Base-by-base conservation (phyloP, 768 basidiomycete species). In the Hypsizygus marmoreus region DNA sequence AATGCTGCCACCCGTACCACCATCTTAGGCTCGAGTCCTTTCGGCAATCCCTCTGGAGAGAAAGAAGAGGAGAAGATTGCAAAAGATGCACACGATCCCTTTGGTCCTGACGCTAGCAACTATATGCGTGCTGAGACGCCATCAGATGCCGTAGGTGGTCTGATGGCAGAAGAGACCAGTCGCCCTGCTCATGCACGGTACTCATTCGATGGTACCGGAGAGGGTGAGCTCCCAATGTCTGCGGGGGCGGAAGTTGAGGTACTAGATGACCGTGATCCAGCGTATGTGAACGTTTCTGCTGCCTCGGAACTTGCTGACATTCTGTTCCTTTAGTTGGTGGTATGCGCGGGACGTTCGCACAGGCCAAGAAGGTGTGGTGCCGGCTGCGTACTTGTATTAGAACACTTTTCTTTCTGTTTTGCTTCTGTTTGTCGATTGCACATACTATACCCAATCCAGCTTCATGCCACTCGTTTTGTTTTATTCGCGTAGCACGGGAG, bases 341-440 rank as follows among this genome's bases (percentile, higher is more conserved):
- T 95, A 89, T 59, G 90, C 86, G 40, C 80, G 91, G 24, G 90
- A 95, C 64, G 70, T 80, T 16, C 78, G 79, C 40, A 84, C 86
- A 36, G 89, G 92, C 7, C 79, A 74, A 38, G 91, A 95, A 68
- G 94, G 94, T 10, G 88, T 95, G 24, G 89, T 97, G 39, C 94
- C 94, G 7, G 88, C 91, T 31, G 83, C 91, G 46, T 97, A 95
- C 76, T 74, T 91, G 70, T 91, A 90, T 71, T 92, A 76, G 80
- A 65, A 61, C 61, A 52, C 60, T 61, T n/a, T n/a, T 51, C 61
- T 62, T 56, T 65, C 59, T 50, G 53, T 63, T 57, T 63, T 66
- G 66, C 69, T 66, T 67, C 63, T 69, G 63, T 61, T 63, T 65
- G 63, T 57, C 51, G 37, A 58, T 59, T 62, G 54, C 58, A 63